Percentiles rank a stretch among this genome's conserved stretches.
Conservation (phyloP, 2,329 filamentous ascomycete species). For the Fulvia fulva region DNA sequence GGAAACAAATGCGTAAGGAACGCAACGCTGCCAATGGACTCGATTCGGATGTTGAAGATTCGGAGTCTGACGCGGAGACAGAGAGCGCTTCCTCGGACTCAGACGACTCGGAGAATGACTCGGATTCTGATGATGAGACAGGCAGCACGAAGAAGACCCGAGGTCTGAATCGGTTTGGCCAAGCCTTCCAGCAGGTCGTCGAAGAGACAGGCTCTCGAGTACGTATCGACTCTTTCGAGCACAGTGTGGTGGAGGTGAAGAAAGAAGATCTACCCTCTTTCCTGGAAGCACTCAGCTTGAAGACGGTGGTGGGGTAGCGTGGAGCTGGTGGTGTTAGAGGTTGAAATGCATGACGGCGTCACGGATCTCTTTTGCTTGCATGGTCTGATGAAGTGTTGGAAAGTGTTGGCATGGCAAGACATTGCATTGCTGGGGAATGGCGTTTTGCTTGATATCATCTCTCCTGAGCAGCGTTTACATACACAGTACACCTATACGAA, state of each 20-base stretch:
- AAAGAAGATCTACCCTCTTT: constrained; percentile 92
- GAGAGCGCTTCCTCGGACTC: constrained; percentile 38
- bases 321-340: background rate
- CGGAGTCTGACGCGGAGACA: constrained; percentile 48
- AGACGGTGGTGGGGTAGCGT: constrained; percentile 65
- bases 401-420: background rate
- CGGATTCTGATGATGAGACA: constrained; percentile 52
- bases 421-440: background rate
- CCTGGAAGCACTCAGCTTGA: constrained; percentile 85
- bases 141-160: constrained; percentile 59
- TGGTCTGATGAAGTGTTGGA: background rate
- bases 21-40: constrained; percentile 53
- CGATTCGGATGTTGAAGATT: constrained; percentile 47
- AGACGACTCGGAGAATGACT: constrained; percentile 32
- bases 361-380: background rate
- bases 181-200: constrained; percentile 92
- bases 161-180: constrained; percentile 85
- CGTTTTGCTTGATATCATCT: background rate
- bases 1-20: constrained; percentile 58
- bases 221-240: constrained; percentile 92
- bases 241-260: constrained; percentile 94
- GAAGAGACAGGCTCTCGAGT: constrained; percentile 85
- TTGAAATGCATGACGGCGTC: constrained; percentile 9
- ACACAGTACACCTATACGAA: background rate
- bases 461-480: background rate